Conservation (phyloP, 306 rosid genomes). For the Lagenaria siceraria region DNA sequence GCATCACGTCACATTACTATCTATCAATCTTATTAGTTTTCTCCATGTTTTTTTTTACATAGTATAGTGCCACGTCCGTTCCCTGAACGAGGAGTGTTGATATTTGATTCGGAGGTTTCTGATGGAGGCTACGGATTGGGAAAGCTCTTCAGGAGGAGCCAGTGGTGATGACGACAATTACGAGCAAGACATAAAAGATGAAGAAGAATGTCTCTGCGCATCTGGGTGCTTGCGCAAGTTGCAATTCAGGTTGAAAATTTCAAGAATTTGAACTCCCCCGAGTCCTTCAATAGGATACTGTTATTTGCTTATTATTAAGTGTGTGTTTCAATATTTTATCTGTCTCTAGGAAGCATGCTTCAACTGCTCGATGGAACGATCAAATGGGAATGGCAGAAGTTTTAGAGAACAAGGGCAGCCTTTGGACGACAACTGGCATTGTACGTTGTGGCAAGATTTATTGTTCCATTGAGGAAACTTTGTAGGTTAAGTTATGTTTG, state of each 20-base stretch:
- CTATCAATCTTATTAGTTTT: neutral
- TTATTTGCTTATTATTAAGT: neutral
- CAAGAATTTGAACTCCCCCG: no score
- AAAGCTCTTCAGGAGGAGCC: slow-evolving; percentile 20
- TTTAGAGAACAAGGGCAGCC: slow-evolving; percentile 42
- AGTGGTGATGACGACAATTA: slow-evolving; percentile 9
- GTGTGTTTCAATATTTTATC: neutral
- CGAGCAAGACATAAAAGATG: slow-evolving; percentile 24
- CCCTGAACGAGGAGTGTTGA: neutral
- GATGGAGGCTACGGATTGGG: slow-evolving; percentile 23
- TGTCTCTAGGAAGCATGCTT: slow-evolving; percentile 31
- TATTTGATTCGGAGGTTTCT: neutral
- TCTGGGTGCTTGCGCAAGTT: slow-evolving; percentile 35
- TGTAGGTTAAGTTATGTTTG: slow-evolving; percentile 39
- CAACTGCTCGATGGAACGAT: slow-evolving; percentile 45
- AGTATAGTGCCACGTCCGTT: neutral
- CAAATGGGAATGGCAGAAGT: slow-evolving; percentile 57
- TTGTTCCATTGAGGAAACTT: slow-evolving; percentile 58
- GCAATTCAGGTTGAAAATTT: slow-evolving; percentile 38
- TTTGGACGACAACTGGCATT: slow-evolving; percentile 63
- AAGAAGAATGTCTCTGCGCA: slow-evolving; percentile 24
- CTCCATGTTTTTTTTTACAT: neutral
- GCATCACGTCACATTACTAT: neutral
- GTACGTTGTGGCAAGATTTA: slow-evolving; percentile 40
- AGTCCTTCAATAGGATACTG: neutral